Base-by-base conservation (phyloP, 1,139 yeast genomes). In the Meyerozyma elateridarum region DNA sequence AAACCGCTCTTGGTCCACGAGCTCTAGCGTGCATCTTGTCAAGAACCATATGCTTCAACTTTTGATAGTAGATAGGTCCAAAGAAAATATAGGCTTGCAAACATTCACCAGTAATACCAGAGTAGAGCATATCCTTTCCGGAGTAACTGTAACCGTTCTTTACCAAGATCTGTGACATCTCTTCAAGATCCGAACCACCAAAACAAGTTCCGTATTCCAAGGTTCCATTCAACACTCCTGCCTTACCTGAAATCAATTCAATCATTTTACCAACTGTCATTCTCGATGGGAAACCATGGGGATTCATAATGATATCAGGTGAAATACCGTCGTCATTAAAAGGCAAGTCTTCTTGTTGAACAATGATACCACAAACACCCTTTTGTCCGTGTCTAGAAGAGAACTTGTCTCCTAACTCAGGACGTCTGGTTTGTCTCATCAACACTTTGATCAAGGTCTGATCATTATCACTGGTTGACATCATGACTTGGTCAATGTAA, bases 11-110 rank as follows among this genome's bases (percentile, higher is more conserved):
- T 35, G 99, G 99, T 38, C 99, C 99, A 57, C 98, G 78, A 3
- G 98, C 96, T 71, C 99, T 84, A 1, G 98, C 98, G 53, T 91
- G 99, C 97, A 91, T 91, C 63, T 93, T 91, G 64, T 91, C 99
- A 61, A 91, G 65, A 33, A 91, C 99, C 99, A 91, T 91, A 61
- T 91, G 99, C 72, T 93, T 91, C 70, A 91, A 77, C 58, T 93
- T 91, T 63, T 91, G 99, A 59, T 91, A 91, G 61, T 91, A 91
- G 44, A 91, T 91, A 15, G 98, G 98, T 2, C 99, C 99, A 59
- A 91, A 91, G 76, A 91, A 91, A 38, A 91, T 89, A 59, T 91
- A 91, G 3, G 98, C 98, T 60, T 91, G 96, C 35, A 91, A 66
- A 59, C 95, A 85, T 57, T 91, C 98, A 41, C 99, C 99, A 4